These are phyloP conservation scores for Acmispon strigosus DNA, from an alignment of 306 rosid species.

Conservation along the genomic window DNA sequence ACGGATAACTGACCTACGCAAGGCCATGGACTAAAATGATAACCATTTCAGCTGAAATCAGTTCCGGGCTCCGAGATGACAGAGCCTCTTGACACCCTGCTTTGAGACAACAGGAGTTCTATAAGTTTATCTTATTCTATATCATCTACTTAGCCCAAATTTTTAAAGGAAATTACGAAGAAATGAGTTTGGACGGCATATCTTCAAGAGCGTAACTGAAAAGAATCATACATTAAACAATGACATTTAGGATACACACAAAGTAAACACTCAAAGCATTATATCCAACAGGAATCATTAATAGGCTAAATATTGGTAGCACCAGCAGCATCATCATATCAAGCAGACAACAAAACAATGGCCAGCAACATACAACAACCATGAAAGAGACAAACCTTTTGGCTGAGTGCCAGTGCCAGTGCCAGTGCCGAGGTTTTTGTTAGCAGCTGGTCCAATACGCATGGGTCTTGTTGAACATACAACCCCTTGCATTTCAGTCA, in stretches of 20 bases:
- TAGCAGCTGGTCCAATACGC: conserved; percentile 95
- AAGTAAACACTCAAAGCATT: background rate
- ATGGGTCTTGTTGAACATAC: conserved; percentile 86
- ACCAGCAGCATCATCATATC: background rate
- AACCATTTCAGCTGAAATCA: conserved; percentile 91
- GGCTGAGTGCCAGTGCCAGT: conserved; percentile 44
- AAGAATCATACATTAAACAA: conserved; percentile 18
- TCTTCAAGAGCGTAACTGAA: conserved; percentile 49
- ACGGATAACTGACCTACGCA: conserved; percentile 79
- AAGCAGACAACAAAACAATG: background rate
- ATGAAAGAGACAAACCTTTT: conserved; percentile 49
- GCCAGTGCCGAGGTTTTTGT: conserved; percentile 57
- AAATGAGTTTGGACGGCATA: conserved; percentile 47
- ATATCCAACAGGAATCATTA: background rate
- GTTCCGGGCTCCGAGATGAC: conserved; percentile 87
- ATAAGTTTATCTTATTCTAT: conserved; percentile 56
- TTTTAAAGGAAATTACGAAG: conserved; percentile 51
- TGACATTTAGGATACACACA: background rate
- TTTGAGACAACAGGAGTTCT: conserved; percentile 84
- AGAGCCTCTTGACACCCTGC: conserved; percentile 99
- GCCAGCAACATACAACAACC: background rate
- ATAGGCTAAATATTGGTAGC: background rate
- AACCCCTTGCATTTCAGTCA: conserved; percentile 97
- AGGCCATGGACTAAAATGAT: conserved; percentile 88
- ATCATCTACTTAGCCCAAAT: conserved; percentile 50